Base-by-base conservation (phyloP, 768 basidiomycete species). In the Amanita pseudoporphyria region DNA sequence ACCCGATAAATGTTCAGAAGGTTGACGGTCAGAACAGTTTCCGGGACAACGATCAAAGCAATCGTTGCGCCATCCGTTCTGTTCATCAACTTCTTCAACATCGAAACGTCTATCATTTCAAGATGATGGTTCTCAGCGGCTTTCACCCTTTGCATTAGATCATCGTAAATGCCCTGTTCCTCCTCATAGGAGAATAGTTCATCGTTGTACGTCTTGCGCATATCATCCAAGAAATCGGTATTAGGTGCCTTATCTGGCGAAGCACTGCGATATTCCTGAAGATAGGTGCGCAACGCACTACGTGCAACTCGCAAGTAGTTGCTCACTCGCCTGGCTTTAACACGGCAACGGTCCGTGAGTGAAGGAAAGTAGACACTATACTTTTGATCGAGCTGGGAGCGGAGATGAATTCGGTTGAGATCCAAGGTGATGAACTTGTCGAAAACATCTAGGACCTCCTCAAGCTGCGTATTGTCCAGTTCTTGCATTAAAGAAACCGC, bases 51-150 rank as follows among this genome's bases (percentile, higher is more conserved):
- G 26, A 56, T 44, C 12, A 56, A 45, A 14, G 45, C 53, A 12
- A 56, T 38, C 12, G 43, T 51, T 12, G 55, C 49, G 26, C 52
- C 46, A n/a, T 56, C 55, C 30, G 41, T 45, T 35, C 39, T 42
- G 45, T 53, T 49, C 47, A 49, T 49, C 37, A 39, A n/a, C 39
- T 49, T 32, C 37, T 41, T 30, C 30, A 49, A 41, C 38, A 13
- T 24, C 24, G 18, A 24, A 9, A 39, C 47, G 14, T 33, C 19
- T 3, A 49, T 26, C 16, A 40, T 7, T 22, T 38, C 30, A 13
- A 49, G 39, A 19, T 28, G 19, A 13, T 33, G 16, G 12, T 45
- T 33, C 18, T 45, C 44, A 2, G 44, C 44, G 6, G 33, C 44
- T 5, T 35, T 45, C 44, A 32, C 19, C 18, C 33, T 13, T 21